Evolutionary conservation across 257 asterid species (phyloP).

Genomic region (Solanum medicagineum): DNA sequence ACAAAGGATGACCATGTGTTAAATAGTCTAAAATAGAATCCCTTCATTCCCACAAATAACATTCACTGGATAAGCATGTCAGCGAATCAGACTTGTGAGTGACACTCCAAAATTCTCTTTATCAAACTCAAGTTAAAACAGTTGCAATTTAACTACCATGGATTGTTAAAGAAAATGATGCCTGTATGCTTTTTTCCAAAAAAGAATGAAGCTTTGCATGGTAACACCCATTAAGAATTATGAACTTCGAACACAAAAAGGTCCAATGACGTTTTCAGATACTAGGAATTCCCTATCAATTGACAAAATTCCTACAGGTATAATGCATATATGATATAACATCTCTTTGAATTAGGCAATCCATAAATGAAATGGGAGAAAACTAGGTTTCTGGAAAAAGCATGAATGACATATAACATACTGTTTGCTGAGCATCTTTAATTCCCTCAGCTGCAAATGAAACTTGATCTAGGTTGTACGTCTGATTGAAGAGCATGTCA

Average conservation of each 20-base stretch:
- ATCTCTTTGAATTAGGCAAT: neutral
- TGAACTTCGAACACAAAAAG: neutral
- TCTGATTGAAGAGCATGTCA: slow-evolving; percentile 90
- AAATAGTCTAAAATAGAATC: neutral
- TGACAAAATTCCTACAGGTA: neutral
- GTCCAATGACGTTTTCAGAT: neutral
- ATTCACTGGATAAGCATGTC: neutral
- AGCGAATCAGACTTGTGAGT: neutral
- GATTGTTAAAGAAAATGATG: neutral
- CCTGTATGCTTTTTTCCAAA: neutral
- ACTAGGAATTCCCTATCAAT: neutral
- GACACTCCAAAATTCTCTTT: neutral
- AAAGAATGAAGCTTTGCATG: neutral
- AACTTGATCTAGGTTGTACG: slow-evolving; percentile 92
- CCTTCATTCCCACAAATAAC: neutral
- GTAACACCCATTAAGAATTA: neutral
- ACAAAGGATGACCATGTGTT: neutral
- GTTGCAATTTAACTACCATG: neutral
- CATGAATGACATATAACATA: slow-evolving; percentile 25
- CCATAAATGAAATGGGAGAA: neutral
- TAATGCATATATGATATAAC: neutral
- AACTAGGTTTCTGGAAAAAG: neutral
- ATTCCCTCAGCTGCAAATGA: slow-evolving; percentile 97
- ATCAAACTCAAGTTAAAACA: neutral
- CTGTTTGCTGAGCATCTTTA: slow-evolving; percentile 98